Conservation (phyloP, 306 rosid species). For the Sphenostylis stenocarpa region DNA sequence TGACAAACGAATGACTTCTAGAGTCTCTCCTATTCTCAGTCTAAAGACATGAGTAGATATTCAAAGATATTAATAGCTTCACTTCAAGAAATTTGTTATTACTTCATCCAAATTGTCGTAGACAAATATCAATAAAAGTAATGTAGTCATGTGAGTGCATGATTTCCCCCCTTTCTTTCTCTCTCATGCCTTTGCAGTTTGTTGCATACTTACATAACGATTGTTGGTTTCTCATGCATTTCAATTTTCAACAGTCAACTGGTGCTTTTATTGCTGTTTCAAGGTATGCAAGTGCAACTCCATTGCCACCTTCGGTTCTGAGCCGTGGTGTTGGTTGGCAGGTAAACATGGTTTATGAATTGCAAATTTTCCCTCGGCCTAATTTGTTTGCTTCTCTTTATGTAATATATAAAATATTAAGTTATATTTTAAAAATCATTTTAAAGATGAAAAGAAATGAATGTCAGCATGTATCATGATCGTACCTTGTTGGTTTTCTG, state of each 20-base stretch:
- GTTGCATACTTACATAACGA: not conserved
- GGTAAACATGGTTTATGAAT: conserved; percentile 48
- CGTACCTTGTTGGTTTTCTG: not conserved
- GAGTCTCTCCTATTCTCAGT: not conserved
- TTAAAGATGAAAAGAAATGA: not conserved
- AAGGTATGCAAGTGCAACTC: conserved; percentile 94
- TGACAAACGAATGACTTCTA: not conserved
- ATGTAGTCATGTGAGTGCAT: not conserved
- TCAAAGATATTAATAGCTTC: not conserved
- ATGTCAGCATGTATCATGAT: not conserved
- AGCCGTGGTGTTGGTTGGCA: conserved; percentile 99
- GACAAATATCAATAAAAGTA: not conserved
- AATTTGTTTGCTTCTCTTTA: not conserved
- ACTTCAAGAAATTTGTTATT: not conserved
- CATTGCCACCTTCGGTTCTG: conserved; percentile 83
- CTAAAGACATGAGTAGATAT: not conserved
- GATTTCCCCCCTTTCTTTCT: not conserved
- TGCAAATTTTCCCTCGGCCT: not conserved
- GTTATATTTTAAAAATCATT: not conserved
- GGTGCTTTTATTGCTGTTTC: conserved; percentile 83
- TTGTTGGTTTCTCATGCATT: not conserved
- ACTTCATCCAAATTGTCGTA: not conserved
- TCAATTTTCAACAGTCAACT: conserved; percentile 63
- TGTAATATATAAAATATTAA: not conserved
- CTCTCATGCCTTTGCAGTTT: not conserved